Percentiles rank a stretch among this genome's conserved stretches.
Evolutionary conservation across 371 early-diverging fungal species (phyloP).

Genomic region (Apophysomyces trapeziformis): DNA sequence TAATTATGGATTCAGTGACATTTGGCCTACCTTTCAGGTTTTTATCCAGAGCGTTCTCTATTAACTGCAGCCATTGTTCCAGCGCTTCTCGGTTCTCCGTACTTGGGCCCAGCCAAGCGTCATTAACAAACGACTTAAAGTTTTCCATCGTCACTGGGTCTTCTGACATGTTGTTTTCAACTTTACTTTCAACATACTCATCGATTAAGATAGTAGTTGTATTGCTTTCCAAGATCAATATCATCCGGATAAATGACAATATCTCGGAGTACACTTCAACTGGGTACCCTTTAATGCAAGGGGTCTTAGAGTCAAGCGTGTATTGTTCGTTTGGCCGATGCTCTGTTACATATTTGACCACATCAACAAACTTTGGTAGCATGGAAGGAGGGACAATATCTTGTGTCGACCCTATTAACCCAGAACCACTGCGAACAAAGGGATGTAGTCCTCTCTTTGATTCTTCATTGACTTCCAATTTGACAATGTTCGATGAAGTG

Average conservation of each 20-base stretch:
- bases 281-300: conserved; percentile 53
- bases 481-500: conserved; percentile 58
- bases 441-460: conserved; percentile 60
- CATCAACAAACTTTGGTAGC: conserved; percentile 52
- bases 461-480: conserved; percentile 80
- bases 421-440: conserved; percentile 38
- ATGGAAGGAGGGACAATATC: conserved; percentile 41
- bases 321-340: conserved; percentile 44
- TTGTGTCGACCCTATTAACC: conserved; percentile 23
- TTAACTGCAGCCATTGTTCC: conserved; percentile 53
- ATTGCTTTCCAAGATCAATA: conserved; percentile 61
- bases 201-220: conserved; percentile 54
- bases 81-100: conserved; percentile 44
- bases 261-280: conserved; percentile 64
- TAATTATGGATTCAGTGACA: background rate
- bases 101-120: conserved; percentile 45
- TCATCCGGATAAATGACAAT: conserved; percentile 56
- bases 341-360: conserved; percentile 45
- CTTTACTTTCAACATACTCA: conserved; percentile 56
- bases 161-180: conserved; percentile 58
- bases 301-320: conserved; percentile 38
- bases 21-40: conserved; percentile 36
- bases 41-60: conserved; percentile 57
- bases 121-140: conserved; percentile 37
- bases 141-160: conserved; percentile 48